A percentile compares a stretch with the other conserved stretches of the same genome.
These are phyloP conservation scores for Chrysochromulina parva DNA, from an alignment of 78 protist genomes.

Conservation along the genomic window DNA sequence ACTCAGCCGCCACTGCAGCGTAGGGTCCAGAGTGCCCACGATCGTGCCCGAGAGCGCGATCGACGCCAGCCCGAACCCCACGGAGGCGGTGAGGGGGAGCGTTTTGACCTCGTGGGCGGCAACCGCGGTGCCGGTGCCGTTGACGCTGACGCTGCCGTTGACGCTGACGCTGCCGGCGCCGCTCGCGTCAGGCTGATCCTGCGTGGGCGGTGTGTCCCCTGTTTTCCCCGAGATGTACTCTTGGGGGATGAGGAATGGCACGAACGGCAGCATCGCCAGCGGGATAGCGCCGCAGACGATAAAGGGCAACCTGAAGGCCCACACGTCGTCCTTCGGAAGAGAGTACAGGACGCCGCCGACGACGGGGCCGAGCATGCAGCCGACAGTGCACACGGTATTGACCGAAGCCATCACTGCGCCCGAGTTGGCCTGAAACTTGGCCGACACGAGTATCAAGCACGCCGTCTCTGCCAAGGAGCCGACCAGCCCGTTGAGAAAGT, in stretches of 20 bases:
- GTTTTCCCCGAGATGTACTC: neutral
- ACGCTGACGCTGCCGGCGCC: too few species aligned
- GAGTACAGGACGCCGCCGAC: conserved; percentile 28
- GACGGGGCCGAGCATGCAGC: conserved; percentile 31
- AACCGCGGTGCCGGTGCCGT: too few species aligned
- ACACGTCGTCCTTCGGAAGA: neutral
- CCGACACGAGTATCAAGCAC: neutral
- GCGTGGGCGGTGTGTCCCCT: too few species aligned
- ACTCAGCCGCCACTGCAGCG: neutral
- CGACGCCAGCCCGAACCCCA: neutral
- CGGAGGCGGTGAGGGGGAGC: neutral
- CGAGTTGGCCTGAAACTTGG: neutral
- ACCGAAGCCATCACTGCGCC: conserved; percentile 30
- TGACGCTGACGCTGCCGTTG: too few species aligned
- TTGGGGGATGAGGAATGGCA: neutral
- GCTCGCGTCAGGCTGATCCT: too few species aligned
- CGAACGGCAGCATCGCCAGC: neutral
- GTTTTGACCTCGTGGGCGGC: too few species aligned
- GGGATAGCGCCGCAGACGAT: neutral
- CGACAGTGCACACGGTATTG: neutral
- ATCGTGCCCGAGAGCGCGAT: conserved; percentile 6
- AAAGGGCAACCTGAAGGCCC: neutral
- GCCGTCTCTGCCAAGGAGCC: conserved; percentile 27
- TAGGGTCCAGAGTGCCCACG: conserved; percentile 33
- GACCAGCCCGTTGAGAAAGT: conserved; percentile 7